Evolutionary conservation across 2,329 filamentous ascomycete genomes (phyloP).

Genomic region (Diaporthe citriasiana): DNA sequence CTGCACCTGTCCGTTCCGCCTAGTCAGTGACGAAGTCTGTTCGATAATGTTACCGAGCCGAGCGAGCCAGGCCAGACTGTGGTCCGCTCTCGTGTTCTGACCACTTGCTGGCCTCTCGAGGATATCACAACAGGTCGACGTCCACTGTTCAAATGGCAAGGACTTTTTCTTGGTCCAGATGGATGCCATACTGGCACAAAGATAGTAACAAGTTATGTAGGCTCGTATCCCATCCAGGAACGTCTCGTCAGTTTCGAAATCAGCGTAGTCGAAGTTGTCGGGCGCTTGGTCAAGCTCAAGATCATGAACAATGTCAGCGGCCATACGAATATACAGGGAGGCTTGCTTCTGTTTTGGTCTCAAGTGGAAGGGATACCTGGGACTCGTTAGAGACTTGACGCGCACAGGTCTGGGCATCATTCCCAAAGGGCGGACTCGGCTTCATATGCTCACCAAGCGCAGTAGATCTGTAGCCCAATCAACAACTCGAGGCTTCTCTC

Average conservation of each 20-base stretch:
- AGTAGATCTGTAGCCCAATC: slow-evolving; percentile 70
- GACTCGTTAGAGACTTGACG: background rate
- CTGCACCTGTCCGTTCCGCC: slow-evolving; percentile 44
- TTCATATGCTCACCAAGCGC: slow-evolving; percentile 61
- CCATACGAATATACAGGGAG: slow-evolving; percentile 67
- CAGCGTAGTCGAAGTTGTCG: slow-evolving; percentile 45
- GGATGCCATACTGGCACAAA: slow-evolving; percentile 54
- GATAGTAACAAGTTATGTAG: slow-evolving; percentile 62
- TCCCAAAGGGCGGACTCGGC: slow-evolving; percentile 20
- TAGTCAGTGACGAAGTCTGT: slow-evolving; percentile 50
- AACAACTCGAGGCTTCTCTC: slow-evolving; percentile 70
- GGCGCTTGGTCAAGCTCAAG: slow-evolving; percentile 62
- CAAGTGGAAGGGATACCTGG: slow-evolving; percentile 69
- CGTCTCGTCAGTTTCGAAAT: slow-evolving; percentile 44
- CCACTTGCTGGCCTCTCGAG: slow-evolving; percentile 55
- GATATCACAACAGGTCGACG: slow-evolving; percentile 59
- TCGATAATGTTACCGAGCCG: slow-evolving; percentile 58
- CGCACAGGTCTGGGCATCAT: background rate
- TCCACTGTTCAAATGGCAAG: slow-evolving; percentile 59
- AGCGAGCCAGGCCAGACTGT: slow-evolving; percentile 59
- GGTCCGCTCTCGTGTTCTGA: slow-evolving; percentile 55
- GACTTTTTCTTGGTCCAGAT: slow-evolving; percentile 55
- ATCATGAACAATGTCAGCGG: slow-evolving; percentile 63
- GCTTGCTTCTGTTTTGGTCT: slow-evolving; percentile 65
- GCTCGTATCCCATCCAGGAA: slow-evolving; percentile 61